Base-by-base conservation (phyloP, 1,284 basidiomycete species). In the Pterulicium gracile region DNA sequence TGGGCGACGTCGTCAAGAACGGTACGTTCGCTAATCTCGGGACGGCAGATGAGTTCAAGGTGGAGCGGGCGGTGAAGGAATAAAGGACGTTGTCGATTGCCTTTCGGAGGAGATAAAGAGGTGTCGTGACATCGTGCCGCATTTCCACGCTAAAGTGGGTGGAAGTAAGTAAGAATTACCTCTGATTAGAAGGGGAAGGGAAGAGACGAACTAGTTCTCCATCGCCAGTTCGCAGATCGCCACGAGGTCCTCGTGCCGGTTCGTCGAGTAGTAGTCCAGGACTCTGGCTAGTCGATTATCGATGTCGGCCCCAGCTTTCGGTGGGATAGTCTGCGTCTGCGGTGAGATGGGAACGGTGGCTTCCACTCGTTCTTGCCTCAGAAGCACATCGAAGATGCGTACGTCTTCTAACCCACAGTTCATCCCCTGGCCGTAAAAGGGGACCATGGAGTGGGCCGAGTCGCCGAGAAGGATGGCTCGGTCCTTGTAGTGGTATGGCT, bases 321-420 rank as follows among this genome's bases (percentile, higher is more conserved):
- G n/a, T n/a, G n/a, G n/a, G n/a, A n/a, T n/a, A n/a, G n/a, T n/a
- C n/a, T n/a, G n/a, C n/a, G n/a, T n/a, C n/a, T n/a, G n/a, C n/a
- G n/a, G n/a, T n/a, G n/a, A n/a, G n/a, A n/a, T n/a, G n/a, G 63
- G 53, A 49, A 49, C 50, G 44, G 54, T 62, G 47, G 70, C 58
- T 50, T 73, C 64, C 49, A 92, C 81, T 15, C 70, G 70, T 58
- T 84, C 78, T 49, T 79, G 72, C 49, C 81, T 77, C 54, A 98
- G 72, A 47, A 92, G 67, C 23, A 81, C 73, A 49, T 81, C 77
- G 52, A 98, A 73, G 43, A 98, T 81, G 51, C 95, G 80, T 50
- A 98, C 93, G 63, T 98, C 95, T 67, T 98, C 95, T 47, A 98
- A 76, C 7, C 95, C 95, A 60, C 94, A 97, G 61, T 98, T 98